Conservation (phyloP, 139 green algal genomes). For the Coccomyxa sp. region DNA sequence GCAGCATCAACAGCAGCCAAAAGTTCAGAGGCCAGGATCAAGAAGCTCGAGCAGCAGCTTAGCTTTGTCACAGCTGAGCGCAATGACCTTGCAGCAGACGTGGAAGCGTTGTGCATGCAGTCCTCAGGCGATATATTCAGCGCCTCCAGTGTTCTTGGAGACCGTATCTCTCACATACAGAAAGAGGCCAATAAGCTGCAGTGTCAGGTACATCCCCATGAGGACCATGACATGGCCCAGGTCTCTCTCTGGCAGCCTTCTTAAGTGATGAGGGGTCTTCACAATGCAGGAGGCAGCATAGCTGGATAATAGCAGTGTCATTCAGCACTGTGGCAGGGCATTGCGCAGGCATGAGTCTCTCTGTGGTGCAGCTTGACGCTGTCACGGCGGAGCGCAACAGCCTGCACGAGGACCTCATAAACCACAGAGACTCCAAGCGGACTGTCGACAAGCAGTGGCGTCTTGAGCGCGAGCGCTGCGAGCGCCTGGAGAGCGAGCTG, state of each 20-base stretch:
- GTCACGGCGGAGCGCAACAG: slow-evolving; percentile 22
- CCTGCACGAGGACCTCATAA: slow-evolving; percentile 26
- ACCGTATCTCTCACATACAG: slow-evolving; percentile 38
- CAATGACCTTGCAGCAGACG: slow-evolving; percentile 27
- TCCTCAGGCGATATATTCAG: slow-evolving; percentile 21
- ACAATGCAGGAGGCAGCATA: too few species aligned
- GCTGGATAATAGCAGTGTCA: too few species aligned
- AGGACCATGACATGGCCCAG: not conserved
- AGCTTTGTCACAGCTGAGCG: slow-evolving; percentile 8
- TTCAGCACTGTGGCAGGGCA: too few species aligned
- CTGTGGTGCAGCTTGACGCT: slow-evolving; percentile 2
- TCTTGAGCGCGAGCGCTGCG: slow-evolving; percentile 9
- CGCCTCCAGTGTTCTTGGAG: slow-evolving; percentile 27
- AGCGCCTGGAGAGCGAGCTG: slow-evolving; percentile 34
- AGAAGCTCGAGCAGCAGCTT: slow-evolving; percentile 23
- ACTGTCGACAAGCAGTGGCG: slow-evolving; percentile 15
- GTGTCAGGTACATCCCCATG: not conserved
- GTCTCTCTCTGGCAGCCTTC: not conserved
- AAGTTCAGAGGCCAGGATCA: slow-evolving; percentile 13
- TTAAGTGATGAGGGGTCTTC: too few species aligned
- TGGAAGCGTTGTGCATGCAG: slow-evolving; percentile 28
- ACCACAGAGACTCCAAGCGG: slow-evolving; percentile 21
- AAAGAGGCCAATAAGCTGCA: slow-evolving; percentile 23
- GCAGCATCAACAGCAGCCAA: too few species aligned
- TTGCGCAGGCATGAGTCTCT: not conserved